Evolutionary conservation across 352 stramenopile genomes (phyloP), one percentile per base, ranked within the genome.

Genomic region (Phytophthora syringae): DNA sequence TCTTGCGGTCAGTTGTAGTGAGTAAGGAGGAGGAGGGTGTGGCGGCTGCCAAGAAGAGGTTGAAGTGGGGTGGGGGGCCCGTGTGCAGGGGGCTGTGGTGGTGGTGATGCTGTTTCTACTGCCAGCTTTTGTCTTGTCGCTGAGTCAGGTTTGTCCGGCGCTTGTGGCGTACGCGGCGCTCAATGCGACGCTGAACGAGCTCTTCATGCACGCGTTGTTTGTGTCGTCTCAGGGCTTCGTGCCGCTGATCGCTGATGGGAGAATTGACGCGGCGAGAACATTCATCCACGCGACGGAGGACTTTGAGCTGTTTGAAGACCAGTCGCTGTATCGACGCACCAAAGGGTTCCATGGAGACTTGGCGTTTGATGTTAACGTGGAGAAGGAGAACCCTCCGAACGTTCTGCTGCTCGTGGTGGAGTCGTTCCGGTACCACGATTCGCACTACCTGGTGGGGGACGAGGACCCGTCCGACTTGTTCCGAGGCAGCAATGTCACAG

Each of bases 381-480:
- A 77, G 20, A 22, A 62, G 1, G 49, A 62, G 0, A 56, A 83
- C 40, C 72, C 60, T 1, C 80, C 80, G 0, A 89, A 86, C 30
- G 80, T 88, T 9, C 12, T 89, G 0, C 55, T 89, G 10, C 51
- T 89, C 27, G 72, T 66, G 10, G 65, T 89, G 3, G 80, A 88
- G 36, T 89, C 80, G 10, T 86, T 88, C 39, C 67, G 80, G 3
- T 80, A 75, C 42, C 71, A 74, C 25, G 80, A 89, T 43, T 89
- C 78, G 7, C 66, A 75, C 25, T 86, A 84, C 21, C 63, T 88
- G 1, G 74, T 84, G 0, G 78, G 67, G 0, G 70, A 87, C 22
- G 67, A 74, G 9, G 66, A 78, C 21, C 61, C 61, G 0, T 50
- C 70, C 7, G 82, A 88, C 53, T 21, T 90, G 1, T 74, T 70